Conservation (phyloP, 1,139 yeast genomes). For the Candida albicans region DNA sequence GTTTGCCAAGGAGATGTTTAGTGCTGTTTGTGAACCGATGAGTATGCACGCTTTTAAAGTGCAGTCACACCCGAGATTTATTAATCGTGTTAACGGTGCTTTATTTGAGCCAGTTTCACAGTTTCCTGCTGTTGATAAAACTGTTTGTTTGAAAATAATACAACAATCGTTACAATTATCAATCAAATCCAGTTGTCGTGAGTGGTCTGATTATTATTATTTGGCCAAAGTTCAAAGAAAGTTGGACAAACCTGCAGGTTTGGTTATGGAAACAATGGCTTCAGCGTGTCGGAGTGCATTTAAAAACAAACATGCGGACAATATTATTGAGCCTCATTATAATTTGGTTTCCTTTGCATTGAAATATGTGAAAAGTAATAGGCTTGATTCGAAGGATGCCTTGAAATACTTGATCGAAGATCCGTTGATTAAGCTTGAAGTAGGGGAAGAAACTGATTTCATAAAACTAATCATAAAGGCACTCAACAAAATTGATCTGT, state of each 20-base stretch:
- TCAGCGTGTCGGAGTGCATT: conserved; percentile 16
- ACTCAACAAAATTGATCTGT: conserved; percentile 39
- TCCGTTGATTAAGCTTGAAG: conserved; percentile 22
- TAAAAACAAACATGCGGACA: conserved; percentile 41
- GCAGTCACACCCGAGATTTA: conserved; percentile 34
- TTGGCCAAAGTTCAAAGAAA: conserved; percentile 63
- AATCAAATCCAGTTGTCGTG: conserved; percentile 40
- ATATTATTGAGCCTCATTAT: conserved; percentile 74
- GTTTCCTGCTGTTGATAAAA: conserved; percentile 24
- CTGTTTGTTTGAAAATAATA: conserved; percentile 33
- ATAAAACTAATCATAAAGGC: conserved; percentile 26
- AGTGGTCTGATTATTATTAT: conserved; percentile 66
- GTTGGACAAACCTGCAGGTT: conserved; percentile 25
- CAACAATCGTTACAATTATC: conserved; percentile 47
- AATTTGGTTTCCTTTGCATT: conserved; percentile 56
- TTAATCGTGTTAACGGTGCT: conserved; percentile 26
- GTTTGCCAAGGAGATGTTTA: conserved; percentile 61
- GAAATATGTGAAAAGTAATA: conserved; percentile 49
- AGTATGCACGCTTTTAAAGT: conserved; percentile 52
- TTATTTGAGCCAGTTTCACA: conserved; percentile 23
- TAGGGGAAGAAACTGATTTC: conserved; percentile 18
- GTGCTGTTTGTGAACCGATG: conserved; percentile 69
- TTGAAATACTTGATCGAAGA: conserved; percentile 38
- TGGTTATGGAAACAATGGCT: conserved; percentile 40
- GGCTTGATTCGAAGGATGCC: conserved; percentile 38